Base-by-base conservation (phyloP, 768 basidiomycete species). In the Xerocomellus amylosporus region DNA sequence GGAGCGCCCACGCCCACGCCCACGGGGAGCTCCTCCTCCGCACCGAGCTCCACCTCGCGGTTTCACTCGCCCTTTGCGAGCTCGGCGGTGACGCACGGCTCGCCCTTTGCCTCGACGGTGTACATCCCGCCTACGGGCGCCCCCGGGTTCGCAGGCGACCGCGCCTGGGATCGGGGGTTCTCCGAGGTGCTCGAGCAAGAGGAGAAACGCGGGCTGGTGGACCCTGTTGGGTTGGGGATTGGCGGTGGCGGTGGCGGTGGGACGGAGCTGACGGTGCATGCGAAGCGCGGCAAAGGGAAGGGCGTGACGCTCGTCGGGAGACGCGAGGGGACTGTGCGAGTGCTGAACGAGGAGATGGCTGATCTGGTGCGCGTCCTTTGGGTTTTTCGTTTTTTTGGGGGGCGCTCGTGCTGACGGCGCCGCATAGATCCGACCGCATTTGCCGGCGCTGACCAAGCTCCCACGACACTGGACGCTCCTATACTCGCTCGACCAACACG, bases 401-500 rank as follows among this genome's bases (percentile, higher is more conserved):
- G 8, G 9, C 8, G 28, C 8, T 8, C 28, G 28, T 30, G 20
- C 37, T 39, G 26, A 30, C 39, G 33, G n/a, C 17, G 26, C 5
- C 24, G 31, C 31, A 46, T 15, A 93, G 90, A 74, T 94, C 24
- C 86, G 90, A 0, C 71, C 83, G 1, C 76, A 84, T 53, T 77
- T 95, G 1, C 88, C 92, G 0, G 84, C 90, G 0, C 79, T 94
- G 7, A 76, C 82, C 2, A 85, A 87, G 5, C 80, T 95, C 17
- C 79, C 86, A 0, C 75, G 77, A 8, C 73, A 77, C 28, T 96
- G 93, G 93, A 79, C 80, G 1, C 79, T 95, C 0, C 72, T 93
- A 6, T 94, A 95, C 73, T 94, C 92, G 15, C 78, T 97, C 17
- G 96, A 98, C 64, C 94, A 97, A 64, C 90, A 98, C 61, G 96